phyloP scores from a whole-genome alignment of 2,329 filamentous ascomycete species.

The Hypoxylon sp. region DNA sequence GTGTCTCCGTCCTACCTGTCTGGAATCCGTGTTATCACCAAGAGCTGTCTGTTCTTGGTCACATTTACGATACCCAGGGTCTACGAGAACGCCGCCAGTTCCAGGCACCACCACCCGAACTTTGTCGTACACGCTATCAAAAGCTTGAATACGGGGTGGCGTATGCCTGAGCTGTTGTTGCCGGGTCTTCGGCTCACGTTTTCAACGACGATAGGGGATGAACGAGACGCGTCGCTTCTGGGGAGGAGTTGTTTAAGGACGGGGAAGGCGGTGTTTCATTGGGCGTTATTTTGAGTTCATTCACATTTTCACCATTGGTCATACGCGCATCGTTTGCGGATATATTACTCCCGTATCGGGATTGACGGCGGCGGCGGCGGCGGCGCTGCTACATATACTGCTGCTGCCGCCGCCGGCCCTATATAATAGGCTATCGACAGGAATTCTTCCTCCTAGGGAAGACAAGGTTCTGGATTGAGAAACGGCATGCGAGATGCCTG shows the following conservation, averaged over 20 bases:
- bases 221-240: constrained; percentile 26
- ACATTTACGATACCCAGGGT: constrained; percentile 39
- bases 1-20: constrained; percentile 1
- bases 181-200: constrained; percentile 35
- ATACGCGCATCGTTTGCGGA: constrained; percentile 16
- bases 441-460: constrained; percentile 8
- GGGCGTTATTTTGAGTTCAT: constrained; percentile 40
- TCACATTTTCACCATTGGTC: constrained; percentile 28
- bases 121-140: constrained; percentile 37
- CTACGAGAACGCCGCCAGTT: constrained; percentile 33
- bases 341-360: constrained; percentile 17
- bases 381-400: not conserved
- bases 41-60: constrained; percentile 18
- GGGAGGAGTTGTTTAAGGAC: constrained; percentile 35
- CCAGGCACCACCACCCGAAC: constrained; percentile 24
- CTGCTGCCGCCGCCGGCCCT: not conserved
- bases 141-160: constrained; percentile 33
- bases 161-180: constrained; percentile 36
- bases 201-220: constrained; percentile 34
- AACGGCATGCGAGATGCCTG: constrained; percentile 28
- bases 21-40: constrained; percentile 22
- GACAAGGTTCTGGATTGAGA: constrained; percentile 16
- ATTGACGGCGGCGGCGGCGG: constrained; percentile 2
- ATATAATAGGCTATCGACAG: constrained; percentile 5
- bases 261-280: constrained; percentile 42